phyloP scores from a whole-genome alignment of 2,329 filamentous ascomycete genomes.

The Ceratocystis albifundus region DNA sequence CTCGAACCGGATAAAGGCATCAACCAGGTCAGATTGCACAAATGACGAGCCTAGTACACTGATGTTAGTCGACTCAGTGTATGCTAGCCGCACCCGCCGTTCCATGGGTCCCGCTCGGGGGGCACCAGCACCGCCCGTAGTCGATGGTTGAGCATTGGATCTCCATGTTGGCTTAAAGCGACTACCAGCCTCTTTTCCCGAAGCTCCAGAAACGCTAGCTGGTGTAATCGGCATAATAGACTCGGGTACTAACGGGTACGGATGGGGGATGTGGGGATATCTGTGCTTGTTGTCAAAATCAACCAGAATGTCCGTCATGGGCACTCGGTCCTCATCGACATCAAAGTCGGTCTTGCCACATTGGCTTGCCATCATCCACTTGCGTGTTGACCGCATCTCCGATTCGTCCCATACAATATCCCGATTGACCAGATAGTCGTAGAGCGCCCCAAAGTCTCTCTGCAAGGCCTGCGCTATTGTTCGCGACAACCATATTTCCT shows the following conservation, averaged over 20 bases:
- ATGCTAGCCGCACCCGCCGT: constrained; percentile 43
- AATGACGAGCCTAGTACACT: constrained; percentile 44
- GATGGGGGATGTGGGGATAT: constrained; percentile 55
- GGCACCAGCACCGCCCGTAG: background rate
- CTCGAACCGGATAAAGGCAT: constrained; percentile 46
- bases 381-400: constrained; percentile 49
- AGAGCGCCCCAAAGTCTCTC: constrained; percentile 55
- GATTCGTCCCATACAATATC: constrained; percentile 54
- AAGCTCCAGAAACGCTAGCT: background rate
- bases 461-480: constrained; percentile 47
- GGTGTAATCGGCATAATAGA: constrained; percentile 31
- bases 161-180: constrained; percentile 27
- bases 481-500: constrained; percentile 50
- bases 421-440: constrained; percentile 59
- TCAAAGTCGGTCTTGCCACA: constrained; percentile 38
- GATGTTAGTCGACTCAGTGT: constrained; percentile 50
- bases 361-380: constrained; percentile 51
- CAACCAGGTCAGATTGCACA: constrained; percentile 41
- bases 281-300: constrained; percentile 51
- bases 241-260: constrained; percentile 53
- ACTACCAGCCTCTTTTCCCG: constrained; percentile 16
- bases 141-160: background rate
- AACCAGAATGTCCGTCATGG: constrained; percentile 54
- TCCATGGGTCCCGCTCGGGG: constrained; percentile 32
- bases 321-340: constrained; percentile 43